phyloP scores from a whole-genome alignment of 148 eudicot genomes.

The Arbutus unedo region DNA sequence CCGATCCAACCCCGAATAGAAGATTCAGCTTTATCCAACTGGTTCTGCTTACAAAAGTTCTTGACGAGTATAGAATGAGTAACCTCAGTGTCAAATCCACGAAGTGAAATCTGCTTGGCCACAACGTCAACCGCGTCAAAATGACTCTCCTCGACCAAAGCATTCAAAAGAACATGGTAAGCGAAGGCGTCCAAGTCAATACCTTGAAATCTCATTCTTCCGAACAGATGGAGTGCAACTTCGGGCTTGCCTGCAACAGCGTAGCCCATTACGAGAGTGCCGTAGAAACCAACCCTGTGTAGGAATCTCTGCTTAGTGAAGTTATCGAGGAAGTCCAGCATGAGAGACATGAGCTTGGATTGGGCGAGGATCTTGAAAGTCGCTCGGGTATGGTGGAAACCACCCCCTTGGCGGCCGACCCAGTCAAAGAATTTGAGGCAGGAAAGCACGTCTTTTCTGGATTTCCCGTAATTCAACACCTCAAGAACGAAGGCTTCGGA shows the following conservation, averaged over 20 bases:
- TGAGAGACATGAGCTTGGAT: slow-evolving; percentile 43
- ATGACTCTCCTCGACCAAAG: slow-evolving; percentile 52
- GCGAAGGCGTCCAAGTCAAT: slow-evolving; percentile 47
- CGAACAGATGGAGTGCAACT: slow-evolving; percentile 67
- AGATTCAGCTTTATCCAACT: slow-evolving; percentile 56
- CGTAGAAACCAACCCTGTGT: slow-evolving; percentile 35
- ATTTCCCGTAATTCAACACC: slow-evolving; percentile 36
- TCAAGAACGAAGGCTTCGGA: slow-evolving; percentile 42
- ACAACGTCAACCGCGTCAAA: slow-evolving; percentile 52
- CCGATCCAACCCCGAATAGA: slow-evolving; percentile 37
- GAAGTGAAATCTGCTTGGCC: slow-evolving; percentile 43
- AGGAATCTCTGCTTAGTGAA: slow-evolving; percentile 21
- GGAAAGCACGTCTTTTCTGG: slow-evolving; percentile 39
- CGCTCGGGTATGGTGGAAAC: slow-evolving; percentile 51
- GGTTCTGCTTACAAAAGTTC: slow-evolving; percentile 54
- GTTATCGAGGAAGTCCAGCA: slow-evolving; percentile 49
- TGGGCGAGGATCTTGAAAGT: slow-evolving; percentile 61
- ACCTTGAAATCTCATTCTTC: slow-evolving; percentile 74
- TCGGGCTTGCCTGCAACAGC: slow-evolving; percentile 73
- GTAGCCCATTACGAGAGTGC: slow-evolving; percentile 76
- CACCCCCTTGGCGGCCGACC: slow-evolving; percentile 58
- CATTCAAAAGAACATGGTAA: slow-evolving; percentile 69
- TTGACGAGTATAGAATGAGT: slow-evolving; percentile 58
- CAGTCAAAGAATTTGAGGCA: slow-evolving; percentile 88
- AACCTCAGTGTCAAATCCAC: slow-evolving; percentile 42